These are phyloP conservation scores for Trametes punicea DNA, from an alignment of 768 basidiomycete species.

Conservation along the genomic window DNA sequence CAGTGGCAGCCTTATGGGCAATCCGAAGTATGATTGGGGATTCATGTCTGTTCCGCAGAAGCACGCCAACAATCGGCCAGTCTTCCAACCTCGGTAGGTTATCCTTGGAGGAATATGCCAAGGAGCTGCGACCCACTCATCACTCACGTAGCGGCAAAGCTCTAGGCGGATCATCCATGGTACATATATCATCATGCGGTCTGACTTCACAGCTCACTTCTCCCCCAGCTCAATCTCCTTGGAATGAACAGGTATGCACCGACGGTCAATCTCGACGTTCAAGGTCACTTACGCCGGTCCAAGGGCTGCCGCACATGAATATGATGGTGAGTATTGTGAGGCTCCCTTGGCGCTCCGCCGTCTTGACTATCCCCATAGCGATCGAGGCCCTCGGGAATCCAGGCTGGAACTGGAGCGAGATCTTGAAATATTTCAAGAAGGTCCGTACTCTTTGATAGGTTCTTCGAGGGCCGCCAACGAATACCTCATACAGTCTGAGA, in stretches of 20 bases:
- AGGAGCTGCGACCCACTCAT: neutral
- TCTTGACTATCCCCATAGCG: neutral
- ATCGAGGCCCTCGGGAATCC: constrained; percentile 25
- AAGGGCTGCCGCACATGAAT: constrained; percentile 10
- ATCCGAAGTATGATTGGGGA: constrained; percentile 22
- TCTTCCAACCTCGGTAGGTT: constrained; percentile 9
- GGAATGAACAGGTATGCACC: constrained; percentile 2
- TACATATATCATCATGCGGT: neutral
- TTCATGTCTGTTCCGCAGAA: constrained; percentile 21
- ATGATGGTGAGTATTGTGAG: constrained; percentile 6
- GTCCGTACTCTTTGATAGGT: neutral
- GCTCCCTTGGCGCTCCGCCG: neutral
- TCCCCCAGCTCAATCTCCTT: constrained; percentile 17
- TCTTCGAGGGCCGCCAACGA: neutral
- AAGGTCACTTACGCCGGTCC: too few species aligned
- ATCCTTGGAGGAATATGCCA: neutral
- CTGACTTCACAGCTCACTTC: neutral
- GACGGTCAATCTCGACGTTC: too few species aligned
- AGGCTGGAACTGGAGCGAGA: constrained; percentile 28
- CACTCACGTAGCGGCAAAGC: constrained; percentile 11
- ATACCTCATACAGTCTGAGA: neutral
- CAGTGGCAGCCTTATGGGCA: constrained; percentile 2
- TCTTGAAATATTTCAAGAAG: constrained; percentile 25
- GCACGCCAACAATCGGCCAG: constrained; percentile 5
- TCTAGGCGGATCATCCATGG: constrained; percentile 19